A percentile compares a stretch with the other conserved stretches of the same genome.
Evolutionary conservation across 768 basidiomycete species (phyloP).

Genomic region (Lactifluus hygrophoroides): DNA sequence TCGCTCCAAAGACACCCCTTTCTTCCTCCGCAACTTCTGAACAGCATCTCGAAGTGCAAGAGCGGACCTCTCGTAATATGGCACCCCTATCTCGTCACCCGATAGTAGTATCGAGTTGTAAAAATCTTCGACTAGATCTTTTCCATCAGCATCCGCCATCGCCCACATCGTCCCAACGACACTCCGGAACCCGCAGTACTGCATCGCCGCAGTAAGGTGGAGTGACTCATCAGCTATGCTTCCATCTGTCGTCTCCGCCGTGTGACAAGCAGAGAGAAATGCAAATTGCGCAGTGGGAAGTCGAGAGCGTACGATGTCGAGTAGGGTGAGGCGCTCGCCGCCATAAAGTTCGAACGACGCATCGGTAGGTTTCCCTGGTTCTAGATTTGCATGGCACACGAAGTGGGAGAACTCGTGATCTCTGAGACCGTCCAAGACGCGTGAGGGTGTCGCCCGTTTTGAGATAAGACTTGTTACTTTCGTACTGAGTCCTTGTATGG

Average conservation of each 20-base stretch:
- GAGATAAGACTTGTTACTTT: not conserved
- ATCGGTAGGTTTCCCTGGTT: not conserved
- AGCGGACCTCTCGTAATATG: not conserved
- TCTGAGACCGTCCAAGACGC: not conserved
- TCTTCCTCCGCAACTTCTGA: not conserved
- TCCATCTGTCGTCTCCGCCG: not conserved
- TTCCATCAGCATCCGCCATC: not conserved
- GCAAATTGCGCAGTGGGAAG: not conserved
- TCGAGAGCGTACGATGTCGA: not conserved
- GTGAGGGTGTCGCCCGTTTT: too few species aligned
- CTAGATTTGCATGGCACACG: not conserved
- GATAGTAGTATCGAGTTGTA: not conserved
- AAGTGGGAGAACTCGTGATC: not conserved
- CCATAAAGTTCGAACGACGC: too few species aligned
- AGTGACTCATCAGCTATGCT: slow-evolving; percentile 3
- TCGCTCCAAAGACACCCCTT: not conserved
- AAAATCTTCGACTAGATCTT: not conserved
- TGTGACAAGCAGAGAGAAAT: not conserved
- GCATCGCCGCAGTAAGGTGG: slow-evolving; percentile 14
- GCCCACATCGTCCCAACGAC: slow-evolving; percentile 1
- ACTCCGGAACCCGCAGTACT: slow-evolving; percentile 6
- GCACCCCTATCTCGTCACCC: not conserved
- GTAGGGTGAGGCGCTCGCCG: too few species aligned
- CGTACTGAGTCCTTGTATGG: too few species aligned
- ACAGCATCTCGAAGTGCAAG: not conserved